Evolutionary conservation across 2,329 filamentous ascomycete genomes (phyloP), one percentile per base, ranked within the genome.

Genomic region (Diaporthe sp.): DNA sequence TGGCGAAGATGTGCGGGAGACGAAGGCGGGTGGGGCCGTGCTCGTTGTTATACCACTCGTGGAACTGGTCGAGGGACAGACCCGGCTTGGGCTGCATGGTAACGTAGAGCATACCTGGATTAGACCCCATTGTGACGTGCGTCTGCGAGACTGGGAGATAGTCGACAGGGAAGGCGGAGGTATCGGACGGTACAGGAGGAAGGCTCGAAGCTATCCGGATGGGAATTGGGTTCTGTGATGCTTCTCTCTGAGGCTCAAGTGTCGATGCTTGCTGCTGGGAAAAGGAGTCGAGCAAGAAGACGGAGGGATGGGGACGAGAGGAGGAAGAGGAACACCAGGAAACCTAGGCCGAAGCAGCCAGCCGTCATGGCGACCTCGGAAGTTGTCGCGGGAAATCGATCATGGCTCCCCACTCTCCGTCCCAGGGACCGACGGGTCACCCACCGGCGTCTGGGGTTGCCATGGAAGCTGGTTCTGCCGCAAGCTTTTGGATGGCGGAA

Each of bases 41-140:
- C 85, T 97, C 95, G 83, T 95, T 97, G 86, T 97, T 96, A 86
- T 97, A 97, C 94, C 94, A 96, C 82, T 97, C 94, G 83, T 97
- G 93, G 84, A 97, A 97, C 79, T 94, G 91, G 76, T 90, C 87
- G 63, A 88, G 83, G 72, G 92, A 86, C 78, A 95, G 88, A 77
- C 88, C 88, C 73, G 90, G 86, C 82, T 90, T 88, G 79, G 94
- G 94, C 84, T 96, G 92, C 93, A 97, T 97, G 22, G 94, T 95
- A 78, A 97, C 95, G 82, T 93, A 95, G 80, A 97, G 91, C 79
- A 95, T 91, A 75, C 94, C 94, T 13, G 89, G 89, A 71, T 83
- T 86, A 70, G 85, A 58, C 7, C 69, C 61, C 74, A 76, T 76
- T 17, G 51, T 68, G 59, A 22, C 35, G 37, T 42, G 22, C 35